Base-by-base conservation (phyloP, 169 alveolate species). In the Plasmodium fragile region DNA sequence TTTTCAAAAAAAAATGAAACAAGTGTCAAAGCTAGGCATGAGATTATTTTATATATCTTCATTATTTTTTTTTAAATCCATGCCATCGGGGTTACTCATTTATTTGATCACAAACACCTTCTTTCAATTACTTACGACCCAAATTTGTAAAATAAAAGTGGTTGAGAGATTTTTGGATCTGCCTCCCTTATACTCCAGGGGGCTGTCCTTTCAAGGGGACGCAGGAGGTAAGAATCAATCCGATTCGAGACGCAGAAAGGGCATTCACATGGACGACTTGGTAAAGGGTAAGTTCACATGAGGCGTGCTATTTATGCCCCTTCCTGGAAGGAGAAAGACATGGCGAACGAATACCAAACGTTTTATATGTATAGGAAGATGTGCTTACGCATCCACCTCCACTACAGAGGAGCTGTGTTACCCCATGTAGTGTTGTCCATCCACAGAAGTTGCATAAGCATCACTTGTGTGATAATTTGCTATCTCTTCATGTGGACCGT, bases 11-110 rank as follows among this genome's bases (percentile, higher is more conserved):
- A 84, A 84, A 72, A 84, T 84, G 36, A 84, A 49, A 72, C 65
- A 84, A 45, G 59, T 73, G 10, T 36, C 92, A 8, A 53, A 59
- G 34, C 49, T 84, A 30, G 92, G 70, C 36, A 84, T 84, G 83
- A 84, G 92, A 36, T 22, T 45, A 71, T 84, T 84, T 41, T 84
- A 84, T 84, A 84, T 84, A 28, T 84, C 92, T 0, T 84, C 92
- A 4, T 81, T 52, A 49, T 71, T 84, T 18, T 84, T 84, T 73
- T 84, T 84, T 84, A 84, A 84, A 39, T 84, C 92, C n/a, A 84
- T 84, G 92, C 92, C 92, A 39, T 71, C 92, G 22, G 92, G 92
- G 43, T 49, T 84, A 73, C 79, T 84, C 79, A 53, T 84, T 16
- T 84, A 84, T 72, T 84, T 84, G 43, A 84, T 84, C 28, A 84